phyloP scores from a whole-genome alignment of 345 rosid genomes.

The Eucalyptus polybractea region DNA sequence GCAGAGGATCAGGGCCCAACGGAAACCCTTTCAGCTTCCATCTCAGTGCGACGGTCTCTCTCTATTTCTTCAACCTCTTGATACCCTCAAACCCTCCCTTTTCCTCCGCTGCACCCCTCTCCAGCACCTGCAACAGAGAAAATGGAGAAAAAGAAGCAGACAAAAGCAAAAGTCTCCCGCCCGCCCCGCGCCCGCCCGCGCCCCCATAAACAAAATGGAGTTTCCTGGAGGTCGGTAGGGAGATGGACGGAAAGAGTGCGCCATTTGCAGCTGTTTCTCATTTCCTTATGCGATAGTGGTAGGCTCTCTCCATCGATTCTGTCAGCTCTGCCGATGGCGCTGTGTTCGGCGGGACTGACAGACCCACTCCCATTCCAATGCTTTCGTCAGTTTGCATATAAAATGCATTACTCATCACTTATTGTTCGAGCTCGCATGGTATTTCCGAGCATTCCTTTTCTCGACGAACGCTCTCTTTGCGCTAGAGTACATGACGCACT shows the following conservation, averaged over 20 bases:
- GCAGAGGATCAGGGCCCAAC: conserved; percentile 39
- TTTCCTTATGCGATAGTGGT: background rate
- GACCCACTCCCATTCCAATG: background rate
- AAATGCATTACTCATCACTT: background rate
- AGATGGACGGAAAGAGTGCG: background rate
- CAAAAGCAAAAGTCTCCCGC: background rate
- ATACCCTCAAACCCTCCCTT: background rate
- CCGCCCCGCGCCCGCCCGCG: accelerated
- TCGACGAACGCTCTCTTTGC: too few relatives aligned
- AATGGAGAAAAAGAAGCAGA: background rate
- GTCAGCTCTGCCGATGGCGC: background rate
- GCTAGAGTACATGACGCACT: background rate
- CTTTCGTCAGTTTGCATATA: background rate
- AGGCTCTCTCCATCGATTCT: background rate
- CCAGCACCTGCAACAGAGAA: background rate
- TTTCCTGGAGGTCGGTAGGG: background rate
- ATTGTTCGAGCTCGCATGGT: background rate
- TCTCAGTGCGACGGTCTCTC: background rate
- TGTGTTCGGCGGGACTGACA: background rate
- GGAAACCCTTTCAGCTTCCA: conserved; percentile 21
- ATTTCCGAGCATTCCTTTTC: too few relatives aligned
- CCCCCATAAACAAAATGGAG: too few relatives aligned
- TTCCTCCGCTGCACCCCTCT: background rate
- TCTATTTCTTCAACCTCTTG: background rate
- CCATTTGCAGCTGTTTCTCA: background rate